Evolutionary conservation across 2,329 filamentous ascomycete genomes (phyloP).

Genomic region (Trichoderma afroharzianum): DNA sequence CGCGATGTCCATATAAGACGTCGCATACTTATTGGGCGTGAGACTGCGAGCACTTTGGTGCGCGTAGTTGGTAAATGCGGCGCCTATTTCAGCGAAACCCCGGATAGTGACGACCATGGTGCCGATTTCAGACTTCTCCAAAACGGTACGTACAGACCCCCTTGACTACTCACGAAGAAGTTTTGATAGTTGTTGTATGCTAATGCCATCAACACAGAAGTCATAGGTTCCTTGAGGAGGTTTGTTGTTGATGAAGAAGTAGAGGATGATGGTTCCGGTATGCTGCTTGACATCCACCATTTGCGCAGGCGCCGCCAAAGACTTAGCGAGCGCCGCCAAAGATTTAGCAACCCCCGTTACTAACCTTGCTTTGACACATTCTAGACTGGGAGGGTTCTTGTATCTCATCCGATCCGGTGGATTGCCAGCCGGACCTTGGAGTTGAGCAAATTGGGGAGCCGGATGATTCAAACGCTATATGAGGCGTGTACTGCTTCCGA

Average conservation of each 20-base stretch:
- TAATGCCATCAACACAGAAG: slow-evolving; percentile 27
- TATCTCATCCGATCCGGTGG: slow-evolving; percentile 52
- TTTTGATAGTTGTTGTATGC: background rate
- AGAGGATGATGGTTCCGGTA: slow-evolving; percentile 59
- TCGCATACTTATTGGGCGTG: slow-evolving; percentile 39
- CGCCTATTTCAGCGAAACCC: slow-evolving; percentile 36
- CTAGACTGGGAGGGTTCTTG: slow-evolving; percentile 55
- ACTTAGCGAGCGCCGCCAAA: background rate
- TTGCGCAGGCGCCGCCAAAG: background rate
- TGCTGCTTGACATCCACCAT: slow-evolving; percentile 29
- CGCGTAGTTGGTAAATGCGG: slow-evolving; percentile 42
- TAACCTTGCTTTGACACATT: slow-evolving; percentile 21
- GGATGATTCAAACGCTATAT: slow-evolving; percentile 33
- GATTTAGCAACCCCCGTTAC: background rate
- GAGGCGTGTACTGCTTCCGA: slow-evolving; percentile 2
- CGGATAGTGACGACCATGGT: slow-evolving; percentile 32
- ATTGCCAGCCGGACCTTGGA: slow-evolving; percentile 45
- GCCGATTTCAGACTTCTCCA: slow-evolving; percentile 27
- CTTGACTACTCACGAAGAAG: background rate
- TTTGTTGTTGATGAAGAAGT: slow-evolving; percentile 55
- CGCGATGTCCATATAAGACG: slow-evolving; percentile 44
- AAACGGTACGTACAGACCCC: slow-evolving; percentile 25
- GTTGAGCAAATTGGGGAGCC: slow-evolving; percentile 41
- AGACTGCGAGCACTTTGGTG: slow-evolving; percentile 41
- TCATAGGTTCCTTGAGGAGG: slow-evolving; percentile 47